A percentile compares a stretch with the other conserved stretches of the same genome.
Conservation (phyloP, 345 rosid species). For the Eucalyptus cladocalyx region DNA sequence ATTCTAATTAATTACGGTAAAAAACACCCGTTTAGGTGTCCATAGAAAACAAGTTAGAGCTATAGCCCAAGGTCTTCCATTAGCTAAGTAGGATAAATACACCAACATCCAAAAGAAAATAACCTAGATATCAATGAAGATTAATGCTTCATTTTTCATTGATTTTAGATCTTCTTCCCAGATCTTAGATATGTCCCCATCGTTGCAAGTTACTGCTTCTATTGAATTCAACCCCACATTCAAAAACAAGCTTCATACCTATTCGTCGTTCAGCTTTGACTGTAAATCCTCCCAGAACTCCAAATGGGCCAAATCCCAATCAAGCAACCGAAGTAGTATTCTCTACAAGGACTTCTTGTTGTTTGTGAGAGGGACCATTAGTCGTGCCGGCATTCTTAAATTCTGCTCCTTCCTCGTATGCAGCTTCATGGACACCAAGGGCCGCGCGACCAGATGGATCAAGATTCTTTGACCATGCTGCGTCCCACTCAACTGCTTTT, state of each 20-base stretch:
- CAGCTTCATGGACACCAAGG: conserved; percentile 78
- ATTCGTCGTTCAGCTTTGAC: neutral
- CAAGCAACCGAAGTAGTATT: neutral
- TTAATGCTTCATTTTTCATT: neutral
- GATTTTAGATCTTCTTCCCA: neutral
- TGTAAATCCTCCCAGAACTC: neutral
- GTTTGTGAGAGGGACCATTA: neutral
- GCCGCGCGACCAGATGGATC: conserved; percentile 98
- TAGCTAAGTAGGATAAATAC: neutral
- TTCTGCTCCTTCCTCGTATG: conserved; percentile 24
- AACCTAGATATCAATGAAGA: neutral
- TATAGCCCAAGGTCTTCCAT: neutral
- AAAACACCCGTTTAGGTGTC: neutral
- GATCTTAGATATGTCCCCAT: neutral
- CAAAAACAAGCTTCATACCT: neutral
- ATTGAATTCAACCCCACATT: neutral
- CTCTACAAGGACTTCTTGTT: neutral
- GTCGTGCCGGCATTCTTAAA: neutral
- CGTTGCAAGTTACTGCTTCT: neutral
- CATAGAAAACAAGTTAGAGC: neutral
- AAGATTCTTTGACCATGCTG: conserved; percentile 74
- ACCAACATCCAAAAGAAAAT: neutral
- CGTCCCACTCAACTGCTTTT: conserved; percentile 90
- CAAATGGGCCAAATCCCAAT: neutral
- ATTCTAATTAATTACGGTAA: neutral